Base-by-base conservation (phyloP, 345 rosid genomes). In the Crucihimalaya himalaica region DNA sequence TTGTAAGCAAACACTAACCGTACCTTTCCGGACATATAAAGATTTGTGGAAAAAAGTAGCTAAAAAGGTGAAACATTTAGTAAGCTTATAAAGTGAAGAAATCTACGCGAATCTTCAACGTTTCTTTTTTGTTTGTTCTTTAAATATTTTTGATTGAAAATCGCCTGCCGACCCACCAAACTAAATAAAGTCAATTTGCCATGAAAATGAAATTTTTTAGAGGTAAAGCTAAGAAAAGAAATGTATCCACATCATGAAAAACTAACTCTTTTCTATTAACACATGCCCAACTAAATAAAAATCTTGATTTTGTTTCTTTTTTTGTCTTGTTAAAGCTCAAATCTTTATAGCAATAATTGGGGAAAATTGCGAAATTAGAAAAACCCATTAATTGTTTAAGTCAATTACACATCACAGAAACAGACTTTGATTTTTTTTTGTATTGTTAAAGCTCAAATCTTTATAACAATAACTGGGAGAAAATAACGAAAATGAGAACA, bases 151-250 rank as follows among this genome's bases (percentile, higher is more conserved):
- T 4, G 59, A 37, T 4, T 21, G 31, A 60, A 53, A 76, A 46
- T 70, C 54, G 53, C 23, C 76, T 75, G 48, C 76, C 76, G 72
- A 70, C 80, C 80, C 76, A 70, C 76, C 63, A 76, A 54, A 62
- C 70, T 69, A 43, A 56, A 56, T 60, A 75, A 71, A 75, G 79
- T 75, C 74, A 76, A 61, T 12, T 60, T 34, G 57, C 25, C 70
- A 68, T 18, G 40, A 61, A 68, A 51, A 68, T 75, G 69, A 75
- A 47, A 25, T 13, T 39, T 63, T 59, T 50, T 46, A 18, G 39
- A 45, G 54, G 54, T 67, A 69, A 63, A 76, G 74, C 70, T 76
- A 27, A 63, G 61, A 63, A 63, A 63, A 76, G 65, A 52, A 75
- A 56, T 19, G 66, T 37, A 35, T 21, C 76, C 47, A 70, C 73